Conservation (phyloP, 352 stramenopile genomes). For the Globisporangium radiosum region DNA sequence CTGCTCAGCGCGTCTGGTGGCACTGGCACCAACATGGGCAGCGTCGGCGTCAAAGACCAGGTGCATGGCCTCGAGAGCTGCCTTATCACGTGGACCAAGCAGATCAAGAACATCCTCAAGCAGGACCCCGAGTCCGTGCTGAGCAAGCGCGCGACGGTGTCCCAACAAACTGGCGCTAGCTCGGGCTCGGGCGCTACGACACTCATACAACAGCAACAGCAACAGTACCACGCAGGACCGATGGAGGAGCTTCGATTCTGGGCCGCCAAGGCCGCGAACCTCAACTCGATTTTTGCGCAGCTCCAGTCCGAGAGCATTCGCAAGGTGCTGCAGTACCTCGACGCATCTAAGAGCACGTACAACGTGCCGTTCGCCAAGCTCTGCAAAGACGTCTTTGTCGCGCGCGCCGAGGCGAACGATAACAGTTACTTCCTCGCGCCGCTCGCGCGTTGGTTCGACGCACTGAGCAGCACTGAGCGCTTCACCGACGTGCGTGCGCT, state of each 20-base stretch:
- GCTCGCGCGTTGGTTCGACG: slow-evolving; percentile 57
- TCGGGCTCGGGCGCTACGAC: slow-evolving; percentile 3
- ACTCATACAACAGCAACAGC: background rate
- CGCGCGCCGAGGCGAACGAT: slow-evolving; percentile 81
- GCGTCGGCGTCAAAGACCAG: slow-evolving; percentile 51
- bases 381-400: slow-evolving; percentile 89
- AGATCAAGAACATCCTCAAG: slow-evolving; percentile 92
- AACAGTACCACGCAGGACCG: slow-evolving; percentile 54
- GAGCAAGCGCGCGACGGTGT: slow-evolving; percentile 24
- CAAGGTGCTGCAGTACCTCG: slow-evolving; percentile 85
- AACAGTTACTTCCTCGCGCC: slow-evolving; percentile 83
- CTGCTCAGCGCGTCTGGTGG: slow-evolving; percentile 10
- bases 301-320: slow-evolving; percentile 83
- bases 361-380: slow-evolving; percentile 90
- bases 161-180: too few species aligned
- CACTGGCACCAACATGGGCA: too few species aligned
- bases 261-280: slow-evolving; percentile 71
- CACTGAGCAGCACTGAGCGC: slow-evolving; percentile 23
- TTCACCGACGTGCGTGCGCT: slow-evolving; percentile 50
- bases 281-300: slow-evolving; percentile 90
- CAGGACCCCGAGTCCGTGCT: slow-evolving; percentile 80
- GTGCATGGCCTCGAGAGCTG: slow-evolving; percentile 84
- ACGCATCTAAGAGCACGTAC: slow-evolving; percentile 86
- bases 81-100: slow-evolving; percentile 92
- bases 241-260: slow-evolving; percentile 89